A percentile compares a stretch with the other conserved stretches of the same genome.
phyloP scores from a whole-genome alignment of 2,329 filamentous ascomycete species.

The Didymella arachidicola region DNA sequence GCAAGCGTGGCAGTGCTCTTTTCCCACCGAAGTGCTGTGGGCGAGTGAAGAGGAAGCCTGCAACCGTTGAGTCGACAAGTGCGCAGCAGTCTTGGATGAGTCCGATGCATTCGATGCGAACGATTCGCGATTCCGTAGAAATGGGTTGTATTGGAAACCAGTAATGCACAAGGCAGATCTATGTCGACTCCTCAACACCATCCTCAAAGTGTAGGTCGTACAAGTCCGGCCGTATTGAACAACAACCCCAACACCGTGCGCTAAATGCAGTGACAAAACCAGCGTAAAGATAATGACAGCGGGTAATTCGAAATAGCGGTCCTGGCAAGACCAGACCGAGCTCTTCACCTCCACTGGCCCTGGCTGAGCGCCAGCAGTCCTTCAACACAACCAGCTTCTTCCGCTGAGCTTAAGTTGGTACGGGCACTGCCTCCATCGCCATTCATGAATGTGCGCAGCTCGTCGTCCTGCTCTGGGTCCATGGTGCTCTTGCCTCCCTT shows the following conservation, averaged over 20 bases:
- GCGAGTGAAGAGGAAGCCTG: neutral
- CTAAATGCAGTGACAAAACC: constrained; percentile 22
- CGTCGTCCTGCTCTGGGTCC: constrained; percentile 63
- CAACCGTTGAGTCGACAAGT: neutral
- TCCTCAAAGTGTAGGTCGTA: constrained; percentile 2
- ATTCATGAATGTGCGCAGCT: constrained; percentile 78
- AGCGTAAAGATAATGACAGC: neutral
- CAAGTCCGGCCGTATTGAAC: constrained; percentile 9
- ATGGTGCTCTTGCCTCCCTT: constrained; percentile 40
- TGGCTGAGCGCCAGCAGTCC: constrained; percentile 88
- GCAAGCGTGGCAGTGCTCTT: neutral
- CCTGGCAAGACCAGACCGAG: neutral
- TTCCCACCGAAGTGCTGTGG: neutral
- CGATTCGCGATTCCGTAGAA: neutral
- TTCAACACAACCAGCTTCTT: constrained; percentile 86
- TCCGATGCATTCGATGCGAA: neutral
- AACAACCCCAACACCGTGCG: constrained; percentile 19
- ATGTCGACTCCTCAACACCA: constrained; percentile 12
- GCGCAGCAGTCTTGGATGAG: neutral
- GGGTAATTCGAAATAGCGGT: neutral
- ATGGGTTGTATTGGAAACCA: constrained; percentile 5
- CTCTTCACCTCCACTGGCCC: constrained; percentile 75
- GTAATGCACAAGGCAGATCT: constrained; percentile 1
- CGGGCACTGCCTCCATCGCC: constrained; percentile 66
- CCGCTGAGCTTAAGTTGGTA: constrained; percentile 57